Base-by-base conservation (phyloP, 2,329 filamentous ascomycete genomes). In the Juglanconis sp. region DNA sequence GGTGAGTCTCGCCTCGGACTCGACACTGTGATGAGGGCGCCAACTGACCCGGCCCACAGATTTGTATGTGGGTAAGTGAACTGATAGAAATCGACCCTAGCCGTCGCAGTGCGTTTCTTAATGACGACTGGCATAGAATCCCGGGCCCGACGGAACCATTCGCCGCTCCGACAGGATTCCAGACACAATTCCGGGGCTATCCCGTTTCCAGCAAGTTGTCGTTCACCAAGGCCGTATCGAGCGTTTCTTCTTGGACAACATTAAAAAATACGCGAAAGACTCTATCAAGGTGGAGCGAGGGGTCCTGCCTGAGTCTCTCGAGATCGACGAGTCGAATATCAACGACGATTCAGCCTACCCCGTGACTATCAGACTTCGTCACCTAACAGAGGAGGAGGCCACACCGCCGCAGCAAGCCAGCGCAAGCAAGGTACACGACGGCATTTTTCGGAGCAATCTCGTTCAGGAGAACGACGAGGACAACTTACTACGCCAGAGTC, bases 201-300 rank as follows among this genome's bases (percentile, higher is more conserved):
- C 81, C 30, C 80, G 81, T 5, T 89, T 88, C 65, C 83, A 85
- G 57, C 82, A 91, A 68, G 81, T 86, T 3, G 84, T 89, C 4
- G 71, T 92, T 44, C 88, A 90, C 65, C 89, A 92, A 72, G 89
- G 87, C 3, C 82, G 87, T 1, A 85, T 91, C 62, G 88, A 91
- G 68, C 76, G 80, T 1, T 88, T 87, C 69, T 86, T 89, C 65
- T 75, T 88, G 0, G 85, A 89, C 63, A 80, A 81, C 50, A 82
- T 89, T 55, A 78, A 79, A 63, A 73, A 82, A 56, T 71, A 82
- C 66, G 81, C 80, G 3, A 79, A 81, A 10, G 68, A 70, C 47
- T 62, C 65, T 15, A 80, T 87, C 51, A 68, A 70, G 5, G 78
- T 90, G 11, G 87, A 90, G 65, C 78, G 86, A 4, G 82, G 81